Evolutionary conservation across 2,329 filamentous ascomycete species (phyloP).

Genomic region (Xylariaceae sp.): DNA sequence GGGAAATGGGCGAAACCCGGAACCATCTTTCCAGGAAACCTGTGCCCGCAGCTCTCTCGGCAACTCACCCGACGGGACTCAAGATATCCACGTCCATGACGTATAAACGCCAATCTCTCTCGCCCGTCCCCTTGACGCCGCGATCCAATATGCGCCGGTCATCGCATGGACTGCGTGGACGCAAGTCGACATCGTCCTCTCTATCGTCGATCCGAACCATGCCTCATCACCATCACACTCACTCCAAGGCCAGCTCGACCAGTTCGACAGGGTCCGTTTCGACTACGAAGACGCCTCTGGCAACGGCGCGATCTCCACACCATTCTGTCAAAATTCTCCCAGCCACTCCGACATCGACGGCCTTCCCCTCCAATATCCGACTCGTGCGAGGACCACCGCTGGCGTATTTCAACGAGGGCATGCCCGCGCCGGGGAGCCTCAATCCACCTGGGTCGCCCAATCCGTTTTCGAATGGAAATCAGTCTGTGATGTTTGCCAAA

Average conservation of each 20-base stretch:
- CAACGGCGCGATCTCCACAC: slow-evolving; percentile 69
- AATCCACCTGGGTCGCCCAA: slow-evolving; percentile 50
- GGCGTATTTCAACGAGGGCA: slow-evolving; percentile 53
- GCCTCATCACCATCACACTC: slow-evolving; percentile 73
- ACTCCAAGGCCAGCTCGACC: slow-evolving; percentile 91
- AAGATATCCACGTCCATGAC: slow-evolving; percentile 37
- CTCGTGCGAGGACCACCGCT: slow-evolving; percentile 62
- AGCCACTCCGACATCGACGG: slow-evolving; percentile 68
- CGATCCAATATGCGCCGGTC: slow-evolving; percentile 79
- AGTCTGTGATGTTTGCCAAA: slow-evolving; percentile 67
- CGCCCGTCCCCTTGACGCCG: slow-evolving; percentile 81
- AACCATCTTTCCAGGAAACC: slow-evolving; percentile 27
- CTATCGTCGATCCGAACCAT: slow-evolving; percentile 90
- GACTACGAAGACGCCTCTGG: slow-evolving; percentile 59
- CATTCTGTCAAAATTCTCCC: slow-evolving; percentile 93
- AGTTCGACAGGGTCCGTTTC: slow-evolving; percentile 74
- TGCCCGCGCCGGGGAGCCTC: slow-evolving; percentile 39
- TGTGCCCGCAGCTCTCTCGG: slow-evolving; percentile 24
- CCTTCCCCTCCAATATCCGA: slow-evolving; percentile 81
- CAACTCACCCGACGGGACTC: slow-evolving; percentile 31
- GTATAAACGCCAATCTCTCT: slow-evolving; percentile 75
- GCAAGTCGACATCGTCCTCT: slow-evolving; percentile 94
- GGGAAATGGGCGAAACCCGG: slow-evolving; percentile 27
- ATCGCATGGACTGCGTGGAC: slow-evolving; percentile 75
- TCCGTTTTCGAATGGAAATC: slow-evolving; percentile 51